Percentiles rank a stretch among this genome's conserved stretches.
Conservation (phyloP, 371 early-diverging fungal genomes). For the Apophysomyces trapeziformis region DNA sequence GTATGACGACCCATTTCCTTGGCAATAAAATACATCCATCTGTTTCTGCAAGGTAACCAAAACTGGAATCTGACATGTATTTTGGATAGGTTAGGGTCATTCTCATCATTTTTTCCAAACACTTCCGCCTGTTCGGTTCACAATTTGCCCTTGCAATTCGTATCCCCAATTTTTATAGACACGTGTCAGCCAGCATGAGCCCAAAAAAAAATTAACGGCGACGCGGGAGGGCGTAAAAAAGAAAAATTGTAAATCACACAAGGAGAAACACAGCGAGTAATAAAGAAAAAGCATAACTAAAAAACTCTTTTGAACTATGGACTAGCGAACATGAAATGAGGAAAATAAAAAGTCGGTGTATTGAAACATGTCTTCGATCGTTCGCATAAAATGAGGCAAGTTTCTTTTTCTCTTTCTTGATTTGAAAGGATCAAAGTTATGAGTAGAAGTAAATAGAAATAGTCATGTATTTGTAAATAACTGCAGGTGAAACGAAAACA, state of each 20-base stretch:
- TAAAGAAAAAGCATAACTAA: neutral
- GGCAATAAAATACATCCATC: too few species aligned
- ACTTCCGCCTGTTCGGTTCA: too few species aligned
- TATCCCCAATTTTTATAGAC: neutral
- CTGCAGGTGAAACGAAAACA: slow-evolving; percentile 11
- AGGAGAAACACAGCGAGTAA: slow-evolving; percentile 5
- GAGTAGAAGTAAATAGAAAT: neutral
- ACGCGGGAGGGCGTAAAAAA: neutral
- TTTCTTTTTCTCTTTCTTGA: slow-evolving; percentile 6
- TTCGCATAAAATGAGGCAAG: neutral
- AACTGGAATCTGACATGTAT: too few species aligned
- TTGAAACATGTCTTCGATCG: too few species aligned
- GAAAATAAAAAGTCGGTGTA: neutral
- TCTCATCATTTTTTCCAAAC: too few species aligned
- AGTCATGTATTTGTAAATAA: slow-evolving; percentile 6
- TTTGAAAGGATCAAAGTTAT: neutral
- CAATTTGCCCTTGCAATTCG: too few species aligned
- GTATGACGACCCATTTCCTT: too few species aligned
- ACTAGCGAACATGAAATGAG: neutral
- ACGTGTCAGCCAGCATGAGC: slow-evolving; percentile 3
- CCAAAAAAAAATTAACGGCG: neutral
- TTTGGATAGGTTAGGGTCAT: too few species aligned
- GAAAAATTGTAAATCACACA: neutral
- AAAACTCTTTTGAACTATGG: neutral
- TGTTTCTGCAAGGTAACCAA: too few species aligned